phyloP scores from a whole-genome alignment of 192 early-diverging fungal genomes.

The Chytriomyces confervae region DNA sequence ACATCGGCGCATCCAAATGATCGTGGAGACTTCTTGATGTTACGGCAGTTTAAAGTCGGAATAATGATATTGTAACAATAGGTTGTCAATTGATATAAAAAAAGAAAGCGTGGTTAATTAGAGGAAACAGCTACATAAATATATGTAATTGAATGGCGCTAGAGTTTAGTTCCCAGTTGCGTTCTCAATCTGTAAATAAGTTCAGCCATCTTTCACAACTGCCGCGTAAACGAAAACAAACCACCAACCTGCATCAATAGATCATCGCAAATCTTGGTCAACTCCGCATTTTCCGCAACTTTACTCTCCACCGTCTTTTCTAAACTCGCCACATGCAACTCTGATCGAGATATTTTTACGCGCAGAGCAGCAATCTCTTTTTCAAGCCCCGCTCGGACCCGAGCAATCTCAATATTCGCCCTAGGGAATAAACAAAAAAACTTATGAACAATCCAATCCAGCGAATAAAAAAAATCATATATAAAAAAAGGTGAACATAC shows the following conservation, averaged over 20 bases:
- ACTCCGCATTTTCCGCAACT: constrained; percentile 44
- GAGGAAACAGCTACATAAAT: background rate
- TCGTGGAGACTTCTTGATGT: too few species aligned
- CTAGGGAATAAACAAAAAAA: constrained; percentile 24
- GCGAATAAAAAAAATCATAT: background rate
- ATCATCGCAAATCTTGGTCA: constrained; percentile 52
- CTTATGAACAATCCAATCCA: background rate
- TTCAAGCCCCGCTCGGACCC: constrained; percentile 35
- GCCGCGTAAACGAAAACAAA: background rate
- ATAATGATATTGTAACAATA: too few species aligned
- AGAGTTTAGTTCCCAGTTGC: background rate
- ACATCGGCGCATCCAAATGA: too few species aligned
- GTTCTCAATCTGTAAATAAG: background rate
- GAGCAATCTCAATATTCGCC: constrained; percentile 48
- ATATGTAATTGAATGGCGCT: background rate
- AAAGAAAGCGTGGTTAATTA: background rate
- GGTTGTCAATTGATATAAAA: background rate
- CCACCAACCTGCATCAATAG: constrained; percentile 40
- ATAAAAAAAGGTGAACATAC: constrained; percentile 24
- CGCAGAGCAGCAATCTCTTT: constrained; percentile 46
- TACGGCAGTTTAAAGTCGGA: too few species aligned
- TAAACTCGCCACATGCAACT: constrained; percentile 40
- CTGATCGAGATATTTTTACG: constrained; percentile 41
- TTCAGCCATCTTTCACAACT: background rate
- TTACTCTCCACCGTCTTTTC: constrained; percentile 44